A percentile compares a stretch with the other conserved stretches of the same genome.
phyloP scores from a whole-genome alignment of 148 eudicot genomes.

The Polygonum maritimum region DNA sequence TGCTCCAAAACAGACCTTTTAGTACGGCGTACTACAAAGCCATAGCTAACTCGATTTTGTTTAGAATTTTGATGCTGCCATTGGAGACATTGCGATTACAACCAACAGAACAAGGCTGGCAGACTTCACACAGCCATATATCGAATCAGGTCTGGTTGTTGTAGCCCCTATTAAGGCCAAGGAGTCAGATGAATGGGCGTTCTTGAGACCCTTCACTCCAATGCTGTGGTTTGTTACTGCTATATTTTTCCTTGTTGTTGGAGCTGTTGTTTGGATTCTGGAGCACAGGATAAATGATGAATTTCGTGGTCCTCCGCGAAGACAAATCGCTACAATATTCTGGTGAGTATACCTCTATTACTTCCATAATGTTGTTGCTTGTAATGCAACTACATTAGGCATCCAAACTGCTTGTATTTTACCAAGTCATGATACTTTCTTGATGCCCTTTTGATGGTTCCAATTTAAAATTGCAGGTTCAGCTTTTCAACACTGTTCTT shows the following conservation, averaged over 20 bases:
- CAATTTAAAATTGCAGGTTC: constrained; percentile 1
- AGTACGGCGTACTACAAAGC: neutral
- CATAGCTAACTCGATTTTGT: neutral
- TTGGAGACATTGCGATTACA: constrained; percentile 13
- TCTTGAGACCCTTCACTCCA: constrained; percentile 12
- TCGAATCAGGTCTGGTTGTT: constrained; percentile 9
- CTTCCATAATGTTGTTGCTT: neutral
- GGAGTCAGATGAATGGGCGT: constrained; percentile 6
- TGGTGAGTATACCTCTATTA: neutral
- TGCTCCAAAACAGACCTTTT: too few species aligned
- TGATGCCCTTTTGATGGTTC: neutral
- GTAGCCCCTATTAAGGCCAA: neutral
- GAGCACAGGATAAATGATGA: constrained; percentile 13
- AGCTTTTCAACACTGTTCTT: constrained; percentile 11
- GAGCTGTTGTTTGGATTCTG: constrained; percentile 7
- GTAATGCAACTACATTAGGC: neutral
- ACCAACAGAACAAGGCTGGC: constrained; percentile 11
- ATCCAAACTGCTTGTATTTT: neutral
- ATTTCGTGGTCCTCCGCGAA: constrained; percentile 10
- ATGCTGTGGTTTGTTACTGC: constrained; percentile 10
- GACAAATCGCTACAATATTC: constrained; percentile 7
- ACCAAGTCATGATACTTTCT: neutral
- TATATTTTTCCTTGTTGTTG: constrained; percentile 9
- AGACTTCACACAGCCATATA: constrained; percentile 13
- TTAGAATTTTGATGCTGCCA: constrained; percentile 8